Evolutionary conservation across 225 moss, liverwort and hornwort species (phyloP), one percentile per base, ranked within the genome.

Genomic region (Sphagnum contortum): DNA sequence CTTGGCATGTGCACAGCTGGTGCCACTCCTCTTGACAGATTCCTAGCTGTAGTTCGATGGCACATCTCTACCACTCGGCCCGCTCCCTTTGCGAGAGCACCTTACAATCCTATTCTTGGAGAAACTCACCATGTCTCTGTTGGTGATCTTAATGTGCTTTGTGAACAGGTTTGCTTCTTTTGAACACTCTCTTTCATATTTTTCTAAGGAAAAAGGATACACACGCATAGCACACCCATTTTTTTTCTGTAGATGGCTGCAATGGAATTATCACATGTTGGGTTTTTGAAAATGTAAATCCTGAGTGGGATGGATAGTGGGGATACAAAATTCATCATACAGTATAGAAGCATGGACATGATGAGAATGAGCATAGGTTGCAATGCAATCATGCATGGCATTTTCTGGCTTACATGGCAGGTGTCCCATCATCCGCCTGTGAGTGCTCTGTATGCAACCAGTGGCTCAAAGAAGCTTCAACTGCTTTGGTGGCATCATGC

Each of bases 401-500:
- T 29, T 29, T 29, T 29, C 0, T 29, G 29, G 29, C 29, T 29
- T 29, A 29, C 29, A 29, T 29, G 29, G 29, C 29, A 94, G 89
- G 91, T 94, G 6, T 94, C 87, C 44, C 94, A 94, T 72, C 83
- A 94, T 67, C 94, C 94, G 48, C 91, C 94, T 7, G 44, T 87
- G n/a, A 85, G 75, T 9, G 89, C 87, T 3, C 64, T 94, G 66
- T 85, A 85, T 57, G 94, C 91, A 8, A 94, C 87, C n/a, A 83
- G 83, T 47, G 59, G 79, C 64, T 77, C 68, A 29, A 88, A 80
- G 77, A 71, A 69, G 57, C 12, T 94, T 14, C 77, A 87, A 62
- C 67, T 91, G 76, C 56, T 83, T 8, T 88, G 91, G 78, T 91
- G 81, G 81, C 88, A 83, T 62, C 64, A 77, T 57, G 83, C 91